Conservation (phyloP, 2,329 filamentous ascomycete genomes). For the Pestalotiopsis sp. region DNA sequence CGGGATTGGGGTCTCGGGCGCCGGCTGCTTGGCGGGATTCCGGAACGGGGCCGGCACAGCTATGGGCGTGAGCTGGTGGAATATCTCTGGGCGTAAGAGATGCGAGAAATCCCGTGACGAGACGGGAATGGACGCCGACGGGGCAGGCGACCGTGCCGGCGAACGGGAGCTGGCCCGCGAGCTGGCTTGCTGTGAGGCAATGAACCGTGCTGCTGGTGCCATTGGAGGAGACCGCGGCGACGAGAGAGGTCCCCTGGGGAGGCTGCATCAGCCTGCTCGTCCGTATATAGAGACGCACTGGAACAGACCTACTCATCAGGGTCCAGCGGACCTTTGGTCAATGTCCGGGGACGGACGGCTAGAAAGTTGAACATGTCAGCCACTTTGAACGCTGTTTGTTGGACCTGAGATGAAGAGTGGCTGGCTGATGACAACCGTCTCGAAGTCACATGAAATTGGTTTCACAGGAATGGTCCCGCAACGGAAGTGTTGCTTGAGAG, state of each 20-base stretch:
- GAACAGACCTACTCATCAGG: slow-evolving; percentile 65
- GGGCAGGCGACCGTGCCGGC: slow-evolving; percentile 18
- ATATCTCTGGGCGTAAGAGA: slow-evolving; percentile 78
- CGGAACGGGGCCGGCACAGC: slow-evolving; percentile 68
- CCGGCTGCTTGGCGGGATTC: slow-evolving; percentile 65
- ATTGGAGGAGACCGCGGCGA: slow-evolving; percentile 27
- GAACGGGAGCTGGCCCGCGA: slow-evolving; percentile 26
- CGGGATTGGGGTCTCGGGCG: slow-evolving; percentile 65
- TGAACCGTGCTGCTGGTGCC: slow-evolving; percentile 30
- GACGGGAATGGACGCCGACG: slow-evolving; percentile 29
- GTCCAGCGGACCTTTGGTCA: slow-evolving; percentile 80
- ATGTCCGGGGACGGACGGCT: slow-evolving; percentile 65
- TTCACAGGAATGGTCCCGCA: not conserved
- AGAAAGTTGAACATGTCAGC: slow-evolving; percentile 29
- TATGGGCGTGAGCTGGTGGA: slow-evolving; percentile 74
- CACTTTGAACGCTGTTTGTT: slow-evolving; percentile 15
- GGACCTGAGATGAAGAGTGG: not conserved
- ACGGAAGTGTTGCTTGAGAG: too few species aligned
- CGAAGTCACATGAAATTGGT: not conserved
- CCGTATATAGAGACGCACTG: slow-evolving; percentile 10
- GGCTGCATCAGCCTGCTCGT: slow-evolving; percentile 5
- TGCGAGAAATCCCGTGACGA: slow-evolving; percentile 76
- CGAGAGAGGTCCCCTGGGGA: slow-evolving; percentile 23
- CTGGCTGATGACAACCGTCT: not conserved
- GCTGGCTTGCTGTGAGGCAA: slow-evolving; percentile 24